Percentiles rank a stretch among this genome's conserved stretches.
Evolutionary conservation across 352 stramenopile genomes (phyloP).

Genomic region (Phytophthora fragariae): DNA sequence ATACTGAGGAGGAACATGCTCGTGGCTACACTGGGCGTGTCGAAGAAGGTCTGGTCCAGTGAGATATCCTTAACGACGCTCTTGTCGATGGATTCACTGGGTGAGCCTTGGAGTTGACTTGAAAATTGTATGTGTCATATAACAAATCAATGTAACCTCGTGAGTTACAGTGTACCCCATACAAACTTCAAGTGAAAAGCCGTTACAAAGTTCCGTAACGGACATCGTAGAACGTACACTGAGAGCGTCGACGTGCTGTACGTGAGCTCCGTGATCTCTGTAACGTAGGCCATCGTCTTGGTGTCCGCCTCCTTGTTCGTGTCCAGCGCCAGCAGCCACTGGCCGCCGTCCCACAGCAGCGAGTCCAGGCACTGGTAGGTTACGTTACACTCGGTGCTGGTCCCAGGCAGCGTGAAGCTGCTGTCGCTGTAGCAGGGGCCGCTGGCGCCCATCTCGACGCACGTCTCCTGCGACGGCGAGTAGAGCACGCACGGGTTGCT

Average conservation of each 20-base stretch:
- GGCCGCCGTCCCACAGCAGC: slow-evolving; percentile 44
- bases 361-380: slow-evolving; percentile 69
- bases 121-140: slow-evolving; percentile 9
- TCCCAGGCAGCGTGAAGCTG: slow-evolving; percentile 35
- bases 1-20: slow-evolving; percentile 51
- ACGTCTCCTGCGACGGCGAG: slow-evolving; percentile 48
- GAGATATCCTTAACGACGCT: slow-evolving; percentile 52
- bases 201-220: neutral
- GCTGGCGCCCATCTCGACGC: slow-evolving; percentile 37
- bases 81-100: slow-evolving; percentile 40
- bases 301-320: slow-evolving; percentile 30
- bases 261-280: slow-evolving; percentile 49
- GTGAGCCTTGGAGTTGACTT: slow-evolving; percentile 45
- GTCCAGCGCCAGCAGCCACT: slow-evolving; percentile 47
- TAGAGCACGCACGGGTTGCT: slow-evolving; percentile 57
- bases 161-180: slow-evolving; percentile 9
- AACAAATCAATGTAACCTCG: slow-evolving; percentile 7
- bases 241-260: slow-evolving; percentile 41
- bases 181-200: slow-evolving; percentile 11
- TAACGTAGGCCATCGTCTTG: slow-evolving; percentile 58
- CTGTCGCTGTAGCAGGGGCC: slow-evolving; percentile 47
- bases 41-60: slow-evolving; percentile 65
- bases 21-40: slow-evolving; percentile 39
- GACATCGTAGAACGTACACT: slow-evolving; percentile 49
- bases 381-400: slow-evolving; percentile 44